Evolutionary conservation across 2,329 filamentous ascomycete genomes (phyloP), one percentile per base, ranked within the genome.

Genomic region (Drechslera avenae): DNA sequence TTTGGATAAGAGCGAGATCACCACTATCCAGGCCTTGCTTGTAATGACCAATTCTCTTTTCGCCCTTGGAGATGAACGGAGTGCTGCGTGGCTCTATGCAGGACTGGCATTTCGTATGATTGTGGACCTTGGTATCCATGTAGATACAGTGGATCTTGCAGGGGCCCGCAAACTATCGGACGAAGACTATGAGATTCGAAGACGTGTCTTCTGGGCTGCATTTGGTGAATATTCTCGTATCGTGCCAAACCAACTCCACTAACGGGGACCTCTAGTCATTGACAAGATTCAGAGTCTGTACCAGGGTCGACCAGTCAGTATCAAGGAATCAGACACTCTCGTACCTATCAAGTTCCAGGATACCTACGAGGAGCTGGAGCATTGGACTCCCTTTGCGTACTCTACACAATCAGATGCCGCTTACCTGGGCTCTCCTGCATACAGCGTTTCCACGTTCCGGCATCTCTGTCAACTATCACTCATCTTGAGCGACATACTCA

Each of bases 201-300:
- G 71, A 42, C 73, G 79, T 14, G 78, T 74, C 2, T 77, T 76
- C 42, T 82, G 70, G 79, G 78, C 63, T 6, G 78, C 72, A 23
- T 81, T 77, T 56, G 60, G 64, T 66, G 51, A 43, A 45, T 32
- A 32, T 6, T 3, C 4, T 23, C 3, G n/a, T 12, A 17, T n/a
- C 2, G 5, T 4, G 2, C 9, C 12, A 34, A n/a, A 14, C 1
- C 17, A 5, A 30, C 13, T 36, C 55, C 23, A 14, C 52, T 65
- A 39, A 65, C 21, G 3, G 12, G n/a, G 1, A n/a, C 3, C 3
- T 5, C 5, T 23, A 67, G 64, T 70, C 23, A 60, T 69, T 33
- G 82, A 83, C 52, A 84, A 83, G 55, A 76, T 83, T 6, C 81
- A 84, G 52, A 79, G 75, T 12, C 61, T 84, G 0, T 84, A 83